Conservation (phyloP, 768 basidiomycete species). For the Pholiota molesta region DNA sequence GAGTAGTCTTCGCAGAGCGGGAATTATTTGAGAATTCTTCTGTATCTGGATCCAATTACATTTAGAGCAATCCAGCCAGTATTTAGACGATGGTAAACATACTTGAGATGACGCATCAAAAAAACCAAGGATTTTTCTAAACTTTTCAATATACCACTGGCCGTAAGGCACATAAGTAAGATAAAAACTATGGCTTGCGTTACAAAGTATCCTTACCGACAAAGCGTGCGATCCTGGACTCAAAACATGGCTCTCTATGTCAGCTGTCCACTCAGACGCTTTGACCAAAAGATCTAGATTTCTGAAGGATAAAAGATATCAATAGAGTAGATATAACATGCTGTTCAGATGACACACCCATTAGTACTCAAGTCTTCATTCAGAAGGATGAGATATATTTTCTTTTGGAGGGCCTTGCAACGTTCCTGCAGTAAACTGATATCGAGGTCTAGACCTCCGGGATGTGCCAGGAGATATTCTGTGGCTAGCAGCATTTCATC, state of each 20-base stretch:
- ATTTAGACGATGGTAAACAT: background rate
- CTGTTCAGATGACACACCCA: background rate
- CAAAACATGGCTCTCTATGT: background rate
- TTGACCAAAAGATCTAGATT: background rate
- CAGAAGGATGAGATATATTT: background rate
- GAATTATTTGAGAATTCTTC: background rate
- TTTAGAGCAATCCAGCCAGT: background rate
- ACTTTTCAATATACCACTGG: slow-evolving; percentile 5
- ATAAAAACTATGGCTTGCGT: background rate
- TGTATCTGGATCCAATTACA: background rate
- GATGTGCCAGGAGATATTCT: background rate
- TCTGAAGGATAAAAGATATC: background rate
- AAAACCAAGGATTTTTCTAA: slow-evolving; percentile 7
- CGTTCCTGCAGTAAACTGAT: background rate
- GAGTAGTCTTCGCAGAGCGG: background rate
- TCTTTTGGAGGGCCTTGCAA: background rate
- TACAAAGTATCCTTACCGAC: background rate
- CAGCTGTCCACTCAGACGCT: background rate
- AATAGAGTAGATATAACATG: background rate
- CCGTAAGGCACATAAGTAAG: background rate
- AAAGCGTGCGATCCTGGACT: background rate
- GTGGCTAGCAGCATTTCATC: background rate
- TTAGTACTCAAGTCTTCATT: background rate
- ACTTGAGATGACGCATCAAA: background rate
- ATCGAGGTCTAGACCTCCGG: background rate